Percentiles rank a stretch among this genome's conserved stretches.
phyloP scores from a whole-genome alignment of 1,139 yeast species.

The Pichia sp. region DNA sequence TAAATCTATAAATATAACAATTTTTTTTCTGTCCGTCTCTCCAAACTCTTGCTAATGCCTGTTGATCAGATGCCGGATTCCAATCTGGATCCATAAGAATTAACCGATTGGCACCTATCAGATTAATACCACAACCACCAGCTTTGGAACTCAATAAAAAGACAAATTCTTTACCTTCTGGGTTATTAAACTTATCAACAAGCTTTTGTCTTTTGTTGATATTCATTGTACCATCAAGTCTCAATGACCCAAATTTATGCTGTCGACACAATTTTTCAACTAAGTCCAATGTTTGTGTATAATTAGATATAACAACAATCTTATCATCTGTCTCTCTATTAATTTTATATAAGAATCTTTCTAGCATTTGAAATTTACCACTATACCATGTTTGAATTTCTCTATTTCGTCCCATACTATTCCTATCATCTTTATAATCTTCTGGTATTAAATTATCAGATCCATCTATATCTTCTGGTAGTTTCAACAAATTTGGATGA shows the following conservation, averaged over 20 bases:
- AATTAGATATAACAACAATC: slow-evolving; percentile 88
- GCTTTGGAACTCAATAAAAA: slow-evolving; percentile 91
- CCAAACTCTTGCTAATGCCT: slow-evolving; percentile 97
- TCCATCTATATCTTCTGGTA: slow-evolving; percentile 75
- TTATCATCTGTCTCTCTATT: slow-evolving; percentile 82
- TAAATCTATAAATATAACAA: slow-evolving; percentile 89
- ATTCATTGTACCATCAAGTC: slow-evolving; percentile 90
- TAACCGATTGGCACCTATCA: slow-evolving; percentile 91
- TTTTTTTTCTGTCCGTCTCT: slow-evolving; percentile 98
- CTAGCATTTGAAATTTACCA: slow-evolving; percentile 60
- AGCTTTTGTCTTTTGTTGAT: slow-evolving; percentile 89
- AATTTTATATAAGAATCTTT: slow-evolving; percentile 72
- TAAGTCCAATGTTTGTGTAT: slow-evolving; percentile 87
- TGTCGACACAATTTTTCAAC: slow-evolving; percentile 80
- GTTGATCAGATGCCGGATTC: slow-evolving; percentile 99
- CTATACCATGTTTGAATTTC: slow-evolving; percentile 57
- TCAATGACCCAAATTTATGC: slow-evolving; percentile 66
- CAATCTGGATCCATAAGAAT: slow-evolving; percentile 93
- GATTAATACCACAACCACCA: slow-evolving; percentile 97
- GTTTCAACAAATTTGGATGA: slow-evolving; percentile 78
- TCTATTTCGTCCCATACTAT: slow-evolving; percentile 37
- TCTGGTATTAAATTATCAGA: slow-evolving; percentile 62
- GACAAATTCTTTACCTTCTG: slow-evolving; percentile 81
- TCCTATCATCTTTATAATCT: slow-evolving; percentile 48
- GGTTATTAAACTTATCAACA: slow-evolving; percentile 87